Evolutionary conservation across 2,329 filamentous ascomycete species (phyloP), one percentile per base, ranked within the genome.

Genomic region (Cladophialophora chaetospira): DNA sequence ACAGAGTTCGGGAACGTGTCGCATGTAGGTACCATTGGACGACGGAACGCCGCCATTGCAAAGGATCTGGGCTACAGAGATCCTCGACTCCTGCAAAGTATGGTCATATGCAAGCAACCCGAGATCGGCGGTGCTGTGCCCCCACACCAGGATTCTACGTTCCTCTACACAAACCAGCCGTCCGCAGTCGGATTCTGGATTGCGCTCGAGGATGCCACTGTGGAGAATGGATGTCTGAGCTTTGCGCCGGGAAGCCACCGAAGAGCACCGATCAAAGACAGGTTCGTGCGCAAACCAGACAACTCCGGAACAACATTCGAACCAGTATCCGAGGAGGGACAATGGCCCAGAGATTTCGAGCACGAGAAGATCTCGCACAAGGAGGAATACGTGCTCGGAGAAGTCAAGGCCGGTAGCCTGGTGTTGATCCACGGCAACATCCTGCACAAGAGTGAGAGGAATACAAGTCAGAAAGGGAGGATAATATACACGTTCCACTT

Each of bases 401-500:
- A 96, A 77, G 91, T 97, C 53, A 93, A 92, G 76, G 91, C 92
- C 0, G 94, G 94, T 0, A 89, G 88, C 44, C 72, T 99, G 72
- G 91, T 97, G 45, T 75, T 99, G 61, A 97, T 99, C 63, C 93
- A 99, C 76, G 94, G 94, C 1, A 97, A 97, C 73, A 75, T 97
- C 66, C 71, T 97, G 76, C 94, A 99, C 75, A 96, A 96, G 83
- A 97, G 92, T 71, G 91, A 96, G 82, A 89, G 83, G 79, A 99
- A 99, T 71, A 81, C 83, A 54, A 96, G 92, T 71, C 75, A 81
- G 63, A 93, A 90, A 78, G 91, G 92, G 19, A 81, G 93, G 64
- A 95, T 94, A 70, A 96, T 97, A 52, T 99, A 97, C 74, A 97
- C 94, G 0, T 99, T 97, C 72, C 94, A 99, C 77, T 84, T 96